Conservation (phyloP, 169 alveolate genomes). For the Perkinsus marinus region DNA sequence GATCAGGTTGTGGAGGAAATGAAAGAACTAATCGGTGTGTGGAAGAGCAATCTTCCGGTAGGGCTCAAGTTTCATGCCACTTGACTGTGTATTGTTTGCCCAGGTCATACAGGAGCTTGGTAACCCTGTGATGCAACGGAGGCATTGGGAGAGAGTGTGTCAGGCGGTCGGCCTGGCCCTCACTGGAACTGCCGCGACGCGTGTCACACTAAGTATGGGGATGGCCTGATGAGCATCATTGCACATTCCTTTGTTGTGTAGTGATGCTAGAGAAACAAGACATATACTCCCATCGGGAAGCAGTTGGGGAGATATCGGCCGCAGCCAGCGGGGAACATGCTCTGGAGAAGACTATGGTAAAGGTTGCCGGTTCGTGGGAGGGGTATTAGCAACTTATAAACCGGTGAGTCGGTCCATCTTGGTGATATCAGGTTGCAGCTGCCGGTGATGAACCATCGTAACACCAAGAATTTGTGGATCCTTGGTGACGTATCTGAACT, state of each 20-base stretch:
- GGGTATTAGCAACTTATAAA: slow-evolving; percentile 19
- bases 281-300: slow-evolving; percentile 48
- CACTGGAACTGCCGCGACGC: slow-evolving; percentile 2
- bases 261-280: slow-evolving; percentile 22
- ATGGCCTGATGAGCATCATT: neutral
- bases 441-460: slow-evolving; percentile 60
- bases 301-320: slow-evolving; percentile 69
- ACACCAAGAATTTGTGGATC: slow-evolving; percentile 63
- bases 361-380: slow-evolving; percentile 61
- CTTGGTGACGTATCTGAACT: slow-evolving; percentile 65
- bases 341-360: slow-evolving; percentile 59
- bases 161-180: slow-evolving; percentile 37
- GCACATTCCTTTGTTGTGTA: neutral
- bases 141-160: slow-evolving; percentile 73
- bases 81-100: too few species aligned
- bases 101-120: slow-evolving; percentile 47
- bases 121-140: slow-evolving; percentile 47
- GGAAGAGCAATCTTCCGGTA: neutral
- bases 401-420: neutral
- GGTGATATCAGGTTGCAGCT: slow-evolving; percentile 7
- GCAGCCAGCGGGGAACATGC: slow-evolving; percentile 73
- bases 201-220: neutral
- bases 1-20: neutral
- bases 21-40: neutral
- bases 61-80: too few species aligned